Base-by-base conservation (phyloP, 1,139 yeast species). In the Pichia sp. region DNA sequence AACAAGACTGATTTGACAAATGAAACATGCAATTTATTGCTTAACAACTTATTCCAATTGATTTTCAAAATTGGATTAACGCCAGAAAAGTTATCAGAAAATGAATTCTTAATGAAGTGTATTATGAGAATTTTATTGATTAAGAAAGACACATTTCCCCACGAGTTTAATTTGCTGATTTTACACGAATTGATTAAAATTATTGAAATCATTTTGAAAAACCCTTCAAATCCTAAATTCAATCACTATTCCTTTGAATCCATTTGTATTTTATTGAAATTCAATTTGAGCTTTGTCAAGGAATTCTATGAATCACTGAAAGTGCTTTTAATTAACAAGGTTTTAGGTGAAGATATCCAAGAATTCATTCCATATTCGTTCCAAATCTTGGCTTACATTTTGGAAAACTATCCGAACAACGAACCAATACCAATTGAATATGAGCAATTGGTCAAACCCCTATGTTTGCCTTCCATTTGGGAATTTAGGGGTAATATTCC, bases 171-270 rank as follows among this genome's bases (percentile, higher is more conserved):
- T 44, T 52, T 68, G 9, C 72, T 77, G 26, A 68, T 81, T 26
- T 67, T 85, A 40, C 71, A 74, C 33, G 92, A 90, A 59, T 68
- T 92, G 40, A 65, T 88, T 44, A 70, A 73, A 43, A 85, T 94
- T 43, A 71, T 90, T 41, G 72, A 72, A 34, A 77, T 80, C 27
- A 86, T 90, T 43, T 72, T 90, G 36, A 81, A 81, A 55, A 94
- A 94, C 58, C 99, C 98, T 11, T 85, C 97, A 9, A 94, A 94
- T 62, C 98, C 99, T 28, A 79, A 81, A 55, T 94, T 92, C 61
- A 78, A 90, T 6, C 98, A 94, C 64, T 94, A 80, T 59, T 73
- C 85, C 2, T 94, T 94, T 63, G 99, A 94, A 68, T 75, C 95
- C 11, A 72, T 92, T 49, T 94, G 94, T 29, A 81, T 83, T 11